These are phyloP conservation scores for Endocladia muricata DNA, from an alignment of 31 red algal genomes.

Conservation along the genomic window DNA sequence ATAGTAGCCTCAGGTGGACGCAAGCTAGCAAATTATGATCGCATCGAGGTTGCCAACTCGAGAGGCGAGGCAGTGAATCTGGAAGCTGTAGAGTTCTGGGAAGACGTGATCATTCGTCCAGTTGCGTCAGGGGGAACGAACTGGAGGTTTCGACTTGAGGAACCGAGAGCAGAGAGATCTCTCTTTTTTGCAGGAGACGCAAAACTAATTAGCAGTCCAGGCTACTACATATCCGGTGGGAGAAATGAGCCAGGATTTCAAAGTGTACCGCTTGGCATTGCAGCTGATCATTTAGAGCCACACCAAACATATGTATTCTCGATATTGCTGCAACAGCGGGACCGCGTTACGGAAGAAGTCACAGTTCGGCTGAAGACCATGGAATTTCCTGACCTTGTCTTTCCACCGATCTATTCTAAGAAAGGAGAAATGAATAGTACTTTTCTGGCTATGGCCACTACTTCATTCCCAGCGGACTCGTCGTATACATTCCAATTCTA, in stretches of 20 bases:
- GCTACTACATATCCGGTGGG: slow-evolving; percentile 36
- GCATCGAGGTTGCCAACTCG: slow-evolving; percentile 46
- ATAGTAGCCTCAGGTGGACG: slow-evolving; percentile 28
- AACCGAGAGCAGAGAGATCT: slow-evolving; percentile 30
- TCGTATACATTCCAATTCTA: slow-evolving; percentile 63
- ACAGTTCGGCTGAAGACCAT: slow-evolving; percentile 34
- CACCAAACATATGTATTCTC: slow-evolving; percentile 31
- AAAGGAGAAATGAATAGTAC: slow-evolving; percentile 37
- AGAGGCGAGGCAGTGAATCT: slow-evolving; percentile 18
- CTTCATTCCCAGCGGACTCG: slow-evolving; percentile 29
- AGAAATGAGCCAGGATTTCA: slow-evolving; percentile 48
- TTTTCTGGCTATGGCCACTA: slow-evolving; percentile 35
- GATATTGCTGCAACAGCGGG: slow-evolving; percentile 31
- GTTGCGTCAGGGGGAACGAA: slow-evolving; percentile 10
- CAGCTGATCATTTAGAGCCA: slow-evolving; percentile 22
- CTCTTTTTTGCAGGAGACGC: slow-evolving; percentile 33
- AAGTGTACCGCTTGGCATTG: slow-evolving; percentile 41
- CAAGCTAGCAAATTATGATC: slow-evolving; percentile 26
- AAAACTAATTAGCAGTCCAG: slow-evolving; percentile 40
- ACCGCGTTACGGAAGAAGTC: slow-evolving; percentile 38
- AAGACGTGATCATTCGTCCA: slow-evolving; percentile 55
- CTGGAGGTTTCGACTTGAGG: slow-evolving; percentile 54
- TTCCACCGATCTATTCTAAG: slow-evolving; percentile 10
- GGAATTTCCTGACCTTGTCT: slow-evolving; percentile 48
- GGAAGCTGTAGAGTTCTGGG: slow-evolving; percentile 55